Conservation (phyloP, 176 grass and related monocot species). For the Guadua angustifolia region DNA sequence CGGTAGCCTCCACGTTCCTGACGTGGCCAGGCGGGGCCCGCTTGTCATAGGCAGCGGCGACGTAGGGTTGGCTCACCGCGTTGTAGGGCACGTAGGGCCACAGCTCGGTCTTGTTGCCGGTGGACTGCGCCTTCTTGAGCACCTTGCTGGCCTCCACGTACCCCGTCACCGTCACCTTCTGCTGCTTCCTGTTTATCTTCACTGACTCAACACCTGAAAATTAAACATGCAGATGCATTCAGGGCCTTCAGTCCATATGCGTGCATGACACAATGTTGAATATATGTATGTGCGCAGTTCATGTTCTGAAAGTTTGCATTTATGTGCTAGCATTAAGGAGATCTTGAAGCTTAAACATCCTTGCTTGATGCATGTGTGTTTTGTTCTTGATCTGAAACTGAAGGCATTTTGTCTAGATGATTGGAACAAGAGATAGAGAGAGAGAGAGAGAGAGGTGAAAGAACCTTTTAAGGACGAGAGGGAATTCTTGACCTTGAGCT, state of each 20-base stretch:
- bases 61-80: slow-evolving; percentile 43
- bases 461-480: slow-evolving; percentile 57
- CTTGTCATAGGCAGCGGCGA: slow-evolving; percentile 46
- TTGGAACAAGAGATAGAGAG: neutral
- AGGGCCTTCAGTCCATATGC: neutral
- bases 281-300: neutral
- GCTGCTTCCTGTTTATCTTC: slow-evolving; percentile 55
- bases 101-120: slow-evolving; percentile 61
- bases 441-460: too few species aligned
- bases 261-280: neutral
- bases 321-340: neutral
- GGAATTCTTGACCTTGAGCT: slow-evolving; percentile 67
- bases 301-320: neutral
- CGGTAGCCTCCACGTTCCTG: slow-evolving; percentile 45
- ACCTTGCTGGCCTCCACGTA: slow-evolving; percentile 57
- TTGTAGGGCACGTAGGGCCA: slow-evolving; percentile 64
- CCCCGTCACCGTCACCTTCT: slow-evolving; percentile 57
- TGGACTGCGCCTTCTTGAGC: slow-evolving; percentile 54
- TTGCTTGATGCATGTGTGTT: neutral
- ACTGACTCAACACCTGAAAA: slow-evolving; percentile 60
- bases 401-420: neutral
- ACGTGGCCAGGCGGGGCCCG: slow-evolving; percentile 54
- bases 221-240: neutral
- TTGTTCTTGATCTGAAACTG: neutral
- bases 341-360: neutral